Conservation (phyloP, 129 eudicot genomes). For the Escallonia herrerae region DNA sequence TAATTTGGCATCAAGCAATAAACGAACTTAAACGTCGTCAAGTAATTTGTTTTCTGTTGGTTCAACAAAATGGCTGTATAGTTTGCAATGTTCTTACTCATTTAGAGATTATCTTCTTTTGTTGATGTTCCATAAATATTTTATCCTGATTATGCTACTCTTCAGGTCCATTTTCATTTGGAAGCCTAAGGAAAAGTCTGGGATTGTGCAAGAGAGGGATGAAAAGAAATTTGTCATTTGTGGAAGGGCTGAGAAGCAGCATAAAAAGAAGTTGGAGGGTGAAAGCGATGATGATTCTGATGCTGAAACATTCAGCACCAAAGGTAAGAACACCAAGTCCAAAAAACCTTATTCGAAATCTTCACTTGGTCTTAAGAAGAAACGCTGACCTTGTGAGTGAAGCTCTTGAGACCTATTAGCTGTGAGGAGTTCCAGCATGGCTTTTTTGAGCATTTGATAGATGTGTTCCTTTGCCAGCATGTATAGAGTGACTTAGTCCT, state of each 20-base stretch:
- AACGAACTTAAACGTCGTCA: too few relatives aligned
- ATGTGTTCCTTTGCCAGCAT: not conserved
- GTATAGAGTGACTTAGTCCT: not conserved
- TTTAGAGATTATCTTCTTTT: too few relatives aligned
- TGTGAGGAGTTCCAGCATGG: not conserved
- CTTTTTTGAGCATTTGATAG: not conserved
- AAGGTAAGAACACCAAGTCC: constrained; percentile 43
- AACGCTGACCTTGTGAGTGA: constrained; percentile 18
- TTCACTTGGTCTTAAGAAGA: constrained; percentile 28
- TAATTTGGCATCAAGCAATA: too few relatives aligned
- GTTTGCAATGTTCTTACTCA: too few relatives aligned
- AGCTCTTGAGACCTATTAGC: not conserved
- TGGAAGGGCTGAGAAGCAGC: constrained; percentile 45
- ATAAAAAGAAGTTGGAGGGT: constrained; percentile 38
- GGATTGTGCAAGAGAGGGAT: constrained; percentile 38
- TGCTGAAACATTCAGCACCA: constrained; percentile 26
- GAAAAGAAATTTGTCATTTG: constrained; percentile 56
- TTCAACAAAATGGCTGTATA: too few relatives aligned
- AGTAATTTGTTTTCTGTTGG: too few relatives aligned
- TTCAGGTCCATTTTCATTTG: constrained; percentile 80
- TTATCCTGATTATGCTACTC: too few relatives aligned
- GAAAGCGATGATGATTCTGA: constrained; percentile 70
- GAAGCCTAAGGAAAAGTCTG: constrained; percentile 65
- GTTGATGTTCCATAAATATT: too few relatives aligned
- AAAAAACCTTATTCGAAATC: constrained; percentile 31